Conservation (phyloP, 805 yeast species). For the Sugiyamaella lignohabitans region DNA sequence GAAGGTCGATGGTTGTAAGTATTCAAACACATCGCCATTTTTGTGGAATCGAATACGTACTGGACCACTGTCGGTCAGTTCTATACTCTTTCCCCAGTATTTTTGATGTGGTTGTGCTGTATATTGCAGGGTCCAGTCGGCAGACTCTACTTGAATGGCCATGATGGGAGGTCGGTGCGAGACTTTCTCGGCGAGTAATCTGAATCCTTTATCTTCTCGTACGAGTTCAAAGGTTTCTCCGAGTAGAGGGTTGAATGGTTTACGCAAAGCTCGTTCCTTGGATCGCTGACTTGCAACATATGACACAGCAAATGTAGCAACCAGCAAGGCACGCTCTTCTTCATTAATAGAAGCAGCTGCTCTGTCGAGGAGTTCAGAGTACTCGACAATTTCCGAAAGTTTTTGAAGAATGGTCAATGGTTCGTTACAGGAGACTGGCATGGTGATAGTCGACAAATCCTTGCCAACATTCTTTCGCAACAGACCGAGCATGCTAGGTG, state of each 20-base stretch:
- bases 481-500: constrained; percentile 76
- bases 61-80: constrained; percentile 68
- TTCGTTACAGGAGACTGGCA: constrained; percentile 94
- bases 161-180: constrained; percentile 80
- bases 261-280: constrained; percentile 70
- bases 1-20: constrained; percentile 77
- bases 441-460: constrained; percentile 69
- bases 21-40: constrained; percentile 65
- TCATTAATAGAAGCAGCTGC: constrained; percentile 48
- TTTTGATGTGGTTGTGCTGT: constrained; percentile 57
- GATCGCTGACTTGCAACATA: constrained; percentile 63
- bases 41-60: constrained; percentile 49
- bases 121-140: constrained; percentile 48
- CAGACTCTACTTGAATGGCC: constrained; percentile 70
- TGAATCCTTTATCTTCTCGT: constrained; percentile 70
- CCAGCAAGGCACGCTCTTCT: constrained; percentile 54
- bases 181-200: constrained; percentile 80
- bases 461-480: constrained; percentile 89
- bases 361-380: constrained; percentile 55
- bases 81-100: constrained; percentile 93
- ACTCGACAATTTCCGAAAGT: constrained; percentile 75
- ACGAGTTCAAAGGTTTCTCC: constrained; percentile 93
- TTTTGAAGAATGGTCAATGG: constrained; percentile 79
- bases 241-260: constrained; percentile 89
- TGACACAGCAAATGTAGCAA: constrained; percentile 80